These are phyloP conservation scores for Fabrea salina DNA, from an alignment of 169 alveolate species.

Conservation along the genomic window DNA sequence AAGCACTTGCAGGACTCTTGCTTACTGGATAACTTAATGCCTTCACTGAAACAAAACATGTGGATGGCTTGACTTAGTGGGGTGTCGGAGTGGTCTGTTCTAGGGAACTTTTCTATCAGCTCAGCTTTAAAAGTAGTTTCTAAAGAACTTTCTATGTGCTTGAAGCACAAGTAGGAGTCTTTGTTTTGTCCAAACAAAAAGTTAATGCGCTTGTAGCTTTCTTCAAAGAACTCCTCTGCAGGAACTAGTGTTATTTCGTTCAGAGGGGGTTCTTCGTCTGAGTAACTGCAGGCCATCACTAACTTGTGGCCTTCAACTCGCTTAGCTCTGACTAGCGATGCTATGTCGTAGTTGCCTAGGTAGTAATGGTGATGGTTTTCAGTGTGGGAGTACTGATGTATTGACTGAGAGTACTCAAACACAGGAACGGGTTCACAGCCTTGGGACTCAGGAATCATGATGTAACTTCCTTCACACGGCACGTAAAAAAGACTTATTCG, in stretches of 20 bases:
- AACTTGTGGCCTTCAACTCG: constrained; percentile 12
- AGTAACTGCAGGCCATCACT: constrained; percentile 23
- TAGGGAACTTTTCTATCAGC: constrained; percentile 35
- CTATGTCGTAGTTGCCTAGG: constrained; percentile 41
- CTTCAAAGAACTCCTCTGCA: constrained; percentile 23
- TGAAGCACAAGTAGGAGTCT: constrained; percentile 42
- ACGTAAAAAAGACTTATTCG: constrained; percentile 1
- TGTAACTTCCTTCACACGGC: constrained; percentile 4
- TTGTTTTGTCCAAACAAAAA: constrained; percentile 34
- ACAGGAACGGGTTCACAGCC: constrained; percentile 32
- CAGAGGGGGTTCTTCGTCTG: constrained; percentile 32
- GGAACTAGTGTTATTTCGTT: constrained; percentile 40
- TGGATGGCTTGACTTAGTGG: constrained; percentile 33
- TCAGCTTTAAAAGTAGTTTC: constrained; percentile 21
- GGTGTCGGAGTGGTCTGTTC: constrained; percentile 26
- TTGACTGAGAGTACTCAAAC: not conserved
- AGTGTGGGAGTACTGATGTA: constrained; percentile 23
- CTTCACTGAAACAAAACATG: constrained; percentile 40
- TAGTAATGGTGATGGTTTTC: constrained; percentile 36
- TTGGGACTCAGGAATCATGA: constrained; percentile 5
- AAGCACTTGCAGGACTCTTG: constrained; percentile 19
- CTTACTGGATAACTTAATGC: constrained; percentile 15
- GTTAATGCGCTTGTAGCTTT: constrained; percentile 24
- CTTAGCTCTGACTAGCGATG: constrained; percentile 15
- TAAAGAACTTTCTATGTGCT: constrained; percentile 3